Percentiles rank a stretch among this genome's conserved stretches.
These are phyloP conservation scores for Colletotrichum tofieldiae DNA, from an alignment of 2,329 filamentous ascomycete genomes.

Conservation along the genomic window DNA sequence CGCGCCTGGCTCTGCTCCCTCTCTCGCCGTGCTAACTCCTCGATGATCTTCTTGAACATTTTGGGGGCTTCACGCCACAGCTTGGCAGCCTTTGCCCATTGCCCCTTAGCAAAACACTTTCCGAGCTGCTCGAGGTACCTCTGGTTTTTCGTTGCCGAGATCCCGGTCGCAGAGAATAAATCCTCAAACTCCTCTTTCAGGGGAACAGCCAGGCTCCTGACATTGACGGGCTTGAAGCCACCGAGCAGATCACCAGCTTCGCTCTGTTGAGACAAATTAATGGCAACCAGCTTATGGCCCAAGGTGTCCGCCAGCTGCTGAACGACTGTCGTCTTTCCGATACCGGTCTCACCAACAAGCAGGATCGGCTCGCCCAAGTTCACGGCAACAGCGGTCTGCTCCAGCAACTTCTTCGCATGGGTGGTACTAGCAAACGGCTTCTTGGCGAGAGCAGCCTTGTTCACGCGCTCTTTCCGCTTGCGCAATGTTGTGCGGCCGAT, in stretches of 20 bases:
- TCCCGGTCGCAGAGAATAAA: slow-evolving; percentile 86
- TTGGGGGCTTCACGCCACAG: slow-evolving; percentile 91
- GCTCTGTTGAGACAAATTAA: slow-evolving; percentile 98
- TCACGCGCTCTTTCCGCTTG: slow-evolving; percentile 68
- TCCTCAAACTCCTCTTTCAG: slow-evolving; percentile 95
- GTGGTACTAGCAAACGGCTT: slow-evolving; percentile 89
- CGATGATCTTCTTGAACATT: slow-evolving; percentile 84
- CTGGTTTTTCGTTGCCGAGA: slow-evolving; percentile 89
- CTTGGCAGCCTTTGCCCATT: slow-evolving; percentile 89
- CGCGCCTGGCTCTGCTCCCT: slow-evolving; percentile 54
- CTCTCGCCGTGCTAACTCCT: slow-evolving; percentile 65
- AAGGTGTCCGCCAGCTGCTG: slow-evolving; percentile 91
- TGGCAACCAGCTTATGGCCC: slow-evolving; percentile 88
- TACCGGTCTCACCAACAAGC: slow-evolving; percentile 98
- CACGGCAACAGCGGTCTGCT: slow-evolving; percentile 89
- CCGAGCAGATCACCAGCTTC: slow-evolving; percentile 96
- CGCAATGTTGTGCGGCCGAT: slow-evolving; percentile 78
- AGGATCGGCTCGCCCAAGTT: slow-evolving; percentile 90
- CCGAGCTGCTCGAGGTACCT: slow-evolving; percentile 86
- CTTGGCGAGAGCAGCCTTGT: slow-evolving; percentile 66
- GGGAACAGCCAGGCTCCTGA: slow-evolving; percentile 88
- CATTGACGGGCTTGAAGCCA: slow-evolving; percentile 96
- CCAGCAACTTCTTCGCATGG: slow-evolving; percentile 86
- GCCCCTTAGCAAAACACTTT: slow-evolving; percentile 84
- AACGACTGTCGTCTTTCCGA: slow-evolving; percentile 96